A percentile compares a stretch with the other conserved stretches of the same genome.
Conservation (phyloP, 31 red algal genomes). For the Odonthalia washingtoniensis region DNA sequence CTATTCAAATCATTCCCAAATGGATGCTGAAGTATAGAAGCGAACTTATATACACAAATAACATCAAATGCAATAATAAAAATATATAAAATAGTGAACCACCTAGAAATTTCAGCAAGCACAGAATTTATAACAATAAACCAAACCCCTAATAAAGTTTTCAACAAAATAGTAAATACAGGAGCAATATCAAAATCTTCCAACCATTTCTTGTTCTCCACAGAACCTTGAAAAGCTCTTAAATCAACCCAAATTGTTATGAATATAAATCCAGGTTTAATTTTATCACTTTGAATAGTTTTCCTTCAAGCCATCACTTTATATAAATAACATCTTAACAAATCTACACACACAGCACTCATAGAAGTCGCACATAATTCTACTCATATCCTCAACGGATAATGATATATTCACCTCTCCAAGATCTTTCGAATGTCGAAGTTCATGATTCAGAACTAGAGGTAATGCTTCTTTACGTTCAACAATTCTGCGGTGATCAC, state of each 20-base stretch:
- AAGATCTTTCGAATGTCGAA: constrained; percentile 51
- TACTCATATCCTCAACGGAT: constrained; percentile 45
- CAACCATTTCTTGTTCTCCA: constrained; percentile 20
- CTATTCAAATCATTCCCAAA: constrained; percentile 64
- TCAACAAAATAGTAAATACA: constrained; percentile 44
- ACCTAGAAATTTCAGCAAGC: constrained; percentile 55
- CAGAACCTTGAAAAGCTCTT: constrained; percentile 18
- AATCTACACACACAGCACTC: constrained; percentile 46
- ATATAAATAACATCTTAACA: constrained; percentile 36
- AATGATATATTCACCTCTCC: constrained; percentile 44
- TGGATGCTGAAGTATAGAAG: constrained; percentile 45
- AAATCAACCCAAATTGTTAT: not conserved
- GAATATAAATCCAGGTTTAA: not conserved
- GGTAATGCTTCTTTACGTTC: constrained; percentile 42
- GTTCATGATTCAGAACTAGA: constrained; percentile 46
- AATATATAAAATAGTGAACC: constrained; percentile 70
- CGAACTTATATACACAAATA: constrained; percentile 53
- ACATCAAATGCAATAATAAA: constrained; percentile 56
- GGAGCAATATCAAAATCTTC: constrained; percentile 27
- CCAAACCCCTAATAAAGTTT: constrained; percentile 54
- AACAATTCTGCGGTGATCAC: constrained; percentile 55
- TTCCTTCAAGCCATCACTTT: not conserved
- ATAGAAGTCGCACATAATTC: constrained; percentile 42
- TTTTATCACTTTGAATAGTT: not conserved
- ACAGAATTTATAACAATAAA: constrained; percentile 58